Conservation (phyloP, 306 rosid species). For the Prunus padus region DNA sequence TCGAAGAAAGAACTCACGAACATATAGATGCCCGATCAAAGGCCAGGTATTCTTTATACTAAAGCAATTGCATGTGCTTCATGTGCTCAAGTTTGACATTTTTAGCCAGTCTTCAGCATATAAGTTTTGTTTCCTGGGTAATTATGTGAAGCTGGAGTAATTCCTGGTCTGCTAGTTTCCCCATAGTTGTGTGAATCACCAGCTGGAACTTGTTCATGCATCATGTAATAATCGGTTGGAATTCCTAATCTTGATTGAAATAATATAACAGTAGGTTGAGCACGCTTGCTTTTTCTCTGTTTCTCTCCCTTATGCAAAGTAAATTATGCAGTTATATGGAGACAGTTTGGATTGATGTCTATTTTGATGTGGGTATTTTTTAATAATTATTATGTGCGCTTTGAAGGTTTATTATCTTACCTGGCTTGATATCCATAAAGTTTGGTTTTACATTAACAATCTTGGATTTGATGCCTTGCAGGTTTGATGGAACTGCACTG, state of each 20-base stretch:
- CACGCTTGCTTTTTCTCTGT: background rate
- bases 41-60: conserved; percentile 57
- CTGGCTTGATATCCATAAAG: background rate
- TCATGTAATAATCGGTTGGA: background rate
- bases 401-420: background rate
- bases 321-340: background rate
- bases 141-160: background rate
- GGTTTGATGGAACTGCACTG: conserved; percentile 72
- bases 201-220: background rate
- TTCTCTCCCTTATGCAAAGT: background rate
- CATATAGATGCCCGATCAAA: conserved; percentile 90
- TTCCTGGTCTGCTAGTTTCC: background rate
- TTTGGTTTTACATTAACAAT: background rate
- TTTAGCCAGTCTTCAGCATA: too few relatives aligned
- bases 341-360: background rate
- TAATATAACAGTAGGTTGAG: background rate
- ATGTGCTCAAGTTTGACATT: too few relatives aligned
- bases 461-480: conserved; percentile 39
- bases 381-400: background rate
- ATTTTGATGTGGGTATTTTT: background rate
- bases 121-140: too few relatives aligned
- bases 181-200: background rate
- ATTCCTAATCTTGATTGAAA: background rate
- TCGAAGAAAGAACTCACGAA: conserved; percentile 62
- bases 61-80: background rate